Conservation (phyloP, 352 stramenopile genomes). For the Peronosclerospora sorghi region DNA sequence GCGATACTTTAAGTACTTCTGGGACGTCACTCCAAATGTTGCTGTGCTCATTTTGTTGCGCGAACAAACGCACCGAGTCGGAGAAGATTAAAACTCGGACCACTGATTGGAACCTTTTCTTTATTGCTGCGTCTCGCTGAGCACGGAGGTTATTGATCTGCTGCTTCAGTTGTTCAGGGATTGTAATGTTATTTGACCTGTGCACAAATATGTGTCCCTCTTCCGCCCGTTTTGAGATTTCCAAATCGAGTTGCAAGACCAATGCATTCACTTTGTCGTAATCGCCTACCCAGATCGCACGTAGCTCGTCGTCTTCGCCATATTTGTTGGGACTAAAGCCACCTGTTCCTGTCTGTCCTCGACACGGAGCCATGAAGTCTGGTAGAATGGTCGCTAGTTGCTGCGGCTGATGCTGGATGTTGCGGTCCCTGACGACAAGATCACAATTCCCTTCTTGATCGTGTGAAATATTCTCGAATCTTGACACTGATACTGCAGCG, state of each 20-base stretch:
- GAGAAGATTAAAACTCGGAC: slow-evolving; percentile 50
- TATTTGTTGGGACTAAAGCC: slow-evolving; percentile 7
- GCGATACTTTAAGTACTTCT: slow-evolving; percentile 28
- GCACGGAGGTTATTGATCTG: slow-evolving; percentile 25
- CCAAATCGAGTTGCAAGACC: slow-evolving; percentile 17
- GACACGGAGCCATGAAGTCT: slow-evolving; percentile 14
- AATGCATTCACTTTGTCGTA: slow-evolving; percentile 28
- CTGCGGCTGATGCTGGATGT: slow-evolving; percentile 13
- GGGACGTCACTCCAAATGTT: slow-evolving; percentile 34
- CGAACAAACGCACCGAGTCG: slow-evolving; percentile 28
- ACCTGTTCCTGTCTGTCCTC: slow-evolving; percentile 1
- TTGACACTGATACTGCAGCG: neutral
- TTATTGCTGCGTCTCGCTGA: slow-evolving; percentile 20
- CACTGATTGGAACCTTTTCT: slow-evolving; percentile 28
- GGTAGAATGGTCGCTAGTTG: slow-evolving; percentile 2
- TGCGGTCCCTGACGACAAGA: slow-evolving; percentile 15
- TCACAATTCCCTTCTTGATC: slow-evolving; percentile 10
- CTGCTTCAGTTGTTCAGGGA: slow-evolving; percentile 32
- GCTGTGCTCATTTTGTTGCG: slow-evolving; percentile 18
- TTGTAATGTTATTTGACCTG: slow-evolving; percentile 33
- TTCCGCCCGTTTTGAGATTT: slow-evolving; percentile 17
- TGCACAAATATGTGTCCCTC: slow-evolving; percentile 26
- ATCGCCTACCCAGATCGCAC: slow-evolving; percentile 25
- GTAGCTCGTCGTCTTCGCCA: slow-evolving; percentile 24
- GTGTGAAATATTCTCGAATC: slow-evolving; percentile 19